Percentiles rank a stretch among this genome's conserved stretches.
phyloP scores from a whole-genome alignment of 2,329 filamentous ascomycete species.

The Colletotrichum kahawae region DNA sequence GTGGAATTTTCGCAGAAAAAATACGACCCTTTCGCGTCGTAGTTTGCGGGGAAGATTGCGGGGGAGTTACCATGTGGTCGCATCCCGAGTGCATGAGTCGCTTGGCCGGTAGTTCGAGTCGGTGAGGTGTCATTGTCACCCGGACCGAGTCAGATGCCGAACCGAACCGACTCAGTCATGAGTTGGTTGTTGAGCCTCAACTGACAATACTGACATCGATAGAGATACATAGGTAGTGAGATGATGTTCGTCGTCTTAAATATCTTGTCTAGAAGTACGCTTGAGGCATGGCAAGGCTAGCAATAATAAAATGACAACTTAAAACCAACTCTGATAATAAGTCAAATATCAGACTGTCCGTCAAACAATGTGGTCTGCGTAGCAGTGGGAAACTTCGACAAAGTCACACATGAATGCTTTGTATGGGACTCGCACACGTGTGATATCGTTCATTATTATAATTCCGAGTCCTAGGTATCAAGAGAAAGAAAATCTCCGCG shows the following conservation, averaged over 20 bases:
- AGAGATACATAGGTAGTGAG: not conserved
- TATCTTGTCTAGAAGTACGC: not conserved
- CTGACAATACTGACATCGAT: not conserved
- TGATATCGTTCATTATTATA: not conserved
- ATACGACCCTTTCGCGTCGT: not conserved
- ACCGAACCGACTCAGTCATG: not conserved
- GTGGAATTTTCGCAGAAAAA: not conserved
- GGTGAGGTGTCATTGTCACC: not conserved
- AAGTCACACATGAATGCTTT: not conserved
- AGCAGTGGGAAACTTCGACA: rapidly evolving
- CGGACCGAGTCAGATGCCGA: not conserved
- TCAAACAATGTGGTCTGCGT: not conserved
- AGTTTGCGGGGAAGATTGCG: not conserved
- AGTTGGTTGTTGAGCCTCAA: not conserved
- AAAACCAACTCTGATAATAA: not conserved
- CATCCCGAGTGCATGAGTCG: not conserved
- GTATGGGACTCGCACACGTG: not conserved
- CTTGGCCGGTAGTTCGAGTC: not conserved
- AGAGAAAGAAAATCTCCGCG: not conserved
- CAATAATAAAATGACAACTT: not conserved
- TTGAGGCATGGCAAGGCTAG: not conserved
- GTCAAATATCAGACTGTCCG: not conserved
- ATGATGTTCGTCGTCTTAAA: not conserved
- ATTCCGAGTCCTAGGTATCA: not conserved
- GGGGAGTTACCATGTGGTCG: not conserved